phyloP scores from a whole-genome alignment of 78 protist genomes.

The Pigoraptor vietnamica region DNA sequence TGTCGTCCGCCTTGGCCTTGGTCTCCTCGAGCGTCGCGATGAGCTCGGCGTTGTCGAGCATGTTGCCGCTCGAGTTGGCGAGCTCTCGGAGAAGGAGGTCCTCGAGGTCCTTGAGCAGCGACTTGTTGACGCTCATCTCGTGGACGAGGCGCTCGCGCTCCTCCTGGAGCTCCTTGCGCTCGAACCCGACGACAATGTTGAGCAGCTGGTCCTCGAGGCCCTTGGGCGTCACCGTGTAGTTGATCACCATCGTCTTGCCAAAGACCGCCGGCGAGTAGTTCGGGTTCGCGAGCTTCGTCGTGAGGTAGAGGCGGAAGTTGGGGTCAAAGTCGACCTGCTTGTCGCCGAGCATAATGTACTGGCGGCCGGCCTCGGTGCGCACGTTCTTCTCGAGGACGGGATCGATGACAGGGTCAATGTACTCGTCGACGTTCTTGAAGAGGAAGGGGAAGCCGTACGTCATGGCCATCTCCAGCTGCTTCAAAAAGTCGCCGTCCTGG shows the following conservation, averaged over 20 bases:
- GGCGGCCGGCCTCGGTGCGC: not conserved
- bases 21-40: conserved; percentile 73
- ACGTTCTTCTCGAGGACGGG: conserved; percentile 71
- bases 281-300: conserved; percentile 79
- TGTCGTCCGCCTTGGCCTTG: conserved; percentile 60
- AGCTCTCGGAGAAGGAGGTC: conserved; percentile 79
- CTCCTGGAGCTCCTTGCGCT: conserved; percentile 59
- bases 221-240: conserved; percentile 70
- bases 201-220: conserved; percentile 88
- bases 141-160: conserved; percentile 38
- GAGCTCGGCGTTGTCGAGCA: conserved; percentile 81
- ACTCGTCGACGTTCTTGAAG: conserved; percentile 82
- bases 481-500: conserved; percentile 35
- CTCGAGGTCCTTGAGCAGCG: conserved; percentile 75
- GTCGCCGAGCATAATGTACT: conserved; percentile 61
- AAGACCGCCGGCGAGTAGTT: conserved; percentile 68
- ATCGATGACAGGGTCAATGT: conserved; percentile 84
- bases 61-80: conserved; percentile 54
- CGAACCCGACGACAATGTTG: conserved; percentile 58
- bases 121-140: conserved; percentile 46
- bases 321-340: conserved; percentile 57
- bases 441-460: conserved; percentile 74
- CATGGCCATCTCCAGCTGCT: conserved; percentile 66
- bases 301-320: conserved; percentile 69
- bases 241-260: conserved; percentile 72